Base-by-base conservation (phyloP, 345 rosid genomes). In the Salix koriyanagi region DNA sequence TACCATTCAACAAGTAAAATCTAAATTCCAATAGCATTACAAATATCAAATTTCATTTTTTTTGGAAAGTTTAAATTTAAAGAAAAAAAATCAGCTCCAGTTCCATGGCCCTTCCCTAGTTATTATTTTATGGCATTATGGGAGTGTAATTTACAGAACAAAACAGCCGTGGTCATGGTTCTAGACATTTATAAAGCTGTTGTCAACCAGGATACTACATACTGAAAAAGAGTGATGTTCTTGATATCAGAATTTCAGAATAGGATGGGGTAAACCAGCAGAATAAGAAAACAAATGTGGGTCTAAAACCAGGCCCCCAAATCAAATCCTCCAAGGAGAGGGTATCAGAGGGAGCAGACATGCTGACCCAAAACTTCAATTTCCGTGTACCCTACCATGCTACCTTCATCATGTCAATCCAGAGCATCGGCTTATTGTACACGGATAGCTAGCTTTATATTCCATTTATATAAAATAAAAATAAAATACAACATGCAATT, bases 351-450 rank as follows among this genome's bases (percentile, higher is more conserved):
- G 70, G 83, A 79, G 88, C 87, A 88, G 83, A 84, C 81, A 84
- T 46, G 83, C 77, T 12, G 81, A 76, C 76, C 84, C 79, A 66
- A 64, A 13, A 19, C 10, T 15, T 82, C 64, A 83, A 39, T 87
- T 72, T 85, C 37, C 68, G 89, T 87, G 85, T 46, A 87, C 87
- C 80, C 48, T 79, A 87, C 89, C 88, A 88, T 88, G 91, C 88
- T 84, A 37, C 85, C 71, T 86, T 88, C 90, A 85, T 84, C 67
- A 1, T 2, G 14, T 11, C 32, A 66, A 79, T 86, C 86, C 91
- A 88, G 88, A 84, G 86, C 88, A 86, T 83, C 89, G 83, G 86
- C 89, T 88, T 88, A 86, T 74, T 54, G 77, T 67, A 71, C 79
- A 62, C 75, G 28, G 64, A 64, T 69, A 21, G 30, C 2, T 26